Conservation (phyloP, 495 filamentous ascomycete species). For the Arthonia radiata region DNA sequence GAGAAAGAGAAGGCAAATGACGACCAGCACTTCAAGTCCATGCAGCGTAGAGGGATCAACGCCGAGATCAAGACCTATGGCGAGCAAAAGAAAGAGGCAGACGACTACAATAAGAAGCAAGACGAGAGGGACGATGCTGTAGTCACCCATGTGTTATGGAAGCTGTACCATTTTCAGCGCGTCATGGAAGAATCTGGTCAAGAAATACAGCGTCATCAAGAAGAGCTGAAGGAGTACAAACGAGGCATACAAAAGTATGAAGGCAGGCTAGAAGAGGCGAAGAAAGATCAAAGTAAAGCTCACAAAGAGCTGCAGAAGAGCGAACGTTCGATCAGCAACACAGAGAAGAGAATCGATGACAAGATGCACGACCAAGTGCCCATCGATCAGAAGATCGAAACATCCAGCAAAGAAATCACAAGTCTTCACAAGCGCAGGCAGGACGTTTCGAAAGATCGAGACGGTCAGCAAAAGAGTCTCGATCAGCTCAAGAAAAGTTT, state of each 20-base stretch:
- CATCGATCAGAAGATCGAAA: conserved; percentile 76
- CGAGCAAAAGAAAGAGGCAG: conserved; percentile 89
- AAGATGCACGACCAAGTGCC: conserved; percentile 68
- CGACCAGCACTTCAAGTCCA: conserved; percentile 63
- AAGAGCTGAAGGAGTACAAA: conserved; percentile 82
- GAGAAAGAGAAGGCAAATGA: conserved; percentile 72
- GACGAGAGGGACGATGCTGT: conserved; percentile 80
- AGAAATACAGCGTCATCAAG: conserved; percentile 82
- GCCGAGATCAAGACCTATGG: conserved; percentile 94
- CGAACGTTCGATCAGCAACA: conserved; percentile 57
- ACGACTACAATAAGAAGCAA: conserved; percentile 67
- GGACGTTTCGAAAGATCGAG: conserved; percentile 49
- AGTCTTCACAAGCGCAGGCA: conserved; percentile 38
- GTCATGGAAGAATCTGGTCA: conserved; percentile 77
- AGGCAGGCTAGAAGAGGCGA: conserved; percentile 59
- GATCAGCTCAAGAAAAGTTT: conserved; percentile 57
- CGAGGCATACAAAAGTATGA: conserved; percentile 74
- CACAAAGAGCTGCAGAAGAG: conserved; percentile 55
- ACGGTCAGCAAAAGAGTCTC: conserved; percentile 35
- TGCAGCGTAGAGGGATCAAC: conserved; percentile 79
- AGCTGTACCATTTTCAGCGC: conserved; percentile 84
- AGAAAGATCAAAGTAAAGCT: conserved; percentile 56
- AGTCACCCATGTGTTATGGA: conserved; percentile 89
- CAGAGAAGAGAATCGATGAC: conserved; percentile 74
- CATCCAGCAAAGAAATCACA: conserved; percentile 44